phyloP scores from a whole-genome alignment of 768 basidiomycete species.

The Podaxis sp. region DNA sequence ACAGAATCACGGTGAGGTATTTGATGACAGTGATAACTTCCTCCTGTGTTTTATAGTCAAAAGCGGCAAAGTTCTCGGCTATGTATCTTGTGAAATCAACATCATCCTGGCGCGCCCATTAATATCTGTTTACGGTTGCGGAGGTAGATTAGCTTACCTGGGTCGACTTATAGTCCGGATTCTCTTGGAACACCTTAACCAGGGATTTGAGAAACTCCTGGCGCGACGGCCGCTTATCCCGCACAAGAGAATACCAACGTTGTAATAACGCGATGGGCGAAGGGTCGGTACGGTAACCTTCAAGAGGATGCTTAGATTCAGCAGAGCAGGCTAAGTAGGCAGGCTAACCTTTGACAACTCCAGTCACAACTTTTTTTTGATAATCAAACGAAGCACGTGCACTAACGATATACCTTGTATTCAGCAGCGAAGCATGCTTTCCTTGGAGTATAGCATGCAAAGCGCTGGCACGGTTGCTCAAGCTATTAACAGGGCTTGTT shows the following conservation, averaged over 20 bases:
- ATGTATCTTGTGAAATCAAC: constrained; percentile 88
- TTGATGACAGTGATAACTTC: constrained; percentile 87
- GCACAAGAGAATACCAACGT: constrained; percentile 87
- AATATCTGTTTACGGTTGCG: neutral
- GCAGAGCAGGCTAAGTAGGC: neutral
- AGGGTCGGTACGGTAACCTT: constrained; percentile 67
- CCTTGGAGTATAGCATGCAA: constrained; percentile 80
- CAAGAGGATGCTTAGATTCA: neutral
- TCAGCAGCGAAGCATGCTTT: constrained; percentile 89
- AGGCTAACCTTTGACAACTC: constrained; percentile 50
- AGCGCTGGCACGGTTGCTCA: constrained; percentile 75
- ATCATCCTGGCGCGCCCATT: constrained; percentile 54
- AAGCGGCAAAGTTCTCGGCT: constrained; percentile 88
- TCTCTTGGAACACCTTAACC: constrained; percentile 80
- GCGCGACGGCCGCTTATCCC: constrained; percentile 84
- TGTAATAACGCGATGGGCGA: constrained; percentile 75
- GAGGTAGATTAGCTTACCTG: constrained; percentile 50
- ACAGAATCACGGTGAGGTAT: constrained; percentile 70
- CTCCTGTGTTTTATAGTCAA: constrained; percentile 96
- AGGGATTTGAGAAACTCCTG: constrained; percentile 87
- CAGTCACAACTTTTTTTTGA: constrained; percentile 56
- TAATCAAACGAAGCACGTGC: constrained; percentile 83
- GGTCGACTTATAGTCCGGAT: constrained; percentile 49
- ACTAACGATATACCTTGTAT: constrained; percentile 79
- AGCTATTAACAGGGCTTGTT: constrained; percentile 59